These are phyloP conservation scores for Penicillium pulvis DNA, from an alignment of 495 filamentous ascomycete genomes.

Conservation along the genomic window DNA sequence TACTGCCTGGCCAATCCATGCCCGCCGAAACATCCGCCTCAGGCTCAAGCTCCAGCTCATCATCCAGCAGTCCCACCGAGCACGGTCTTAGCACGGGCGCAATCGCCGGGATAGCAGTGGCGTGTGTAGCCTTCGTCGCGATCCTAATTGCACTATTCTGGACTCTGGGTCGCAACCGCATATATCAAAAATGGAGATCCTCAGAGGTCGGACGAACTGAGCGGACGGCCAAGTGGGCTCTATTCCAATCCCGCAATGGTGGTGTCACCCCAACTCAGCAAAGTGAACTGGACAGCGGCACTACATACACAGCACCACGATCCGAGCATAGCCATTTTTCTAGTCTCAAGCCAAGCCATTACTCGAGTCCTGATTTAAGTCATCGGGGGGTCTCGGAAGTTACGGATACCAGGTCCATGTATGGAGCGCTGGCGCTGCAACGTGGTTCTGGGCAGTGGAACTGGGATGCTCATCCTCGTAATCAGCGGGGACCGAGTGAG, in stretches of 20 bases:
- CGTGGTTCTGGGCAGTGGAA: constrained; percentile 25
- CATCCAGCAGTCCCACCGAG: constrained; percentile 1
- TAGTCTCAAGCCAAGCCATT: constrained; percentile 16
- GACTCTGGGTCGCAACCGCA: constrained; percentile 40
- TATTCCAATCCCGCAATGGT: constrained; percentile 18
- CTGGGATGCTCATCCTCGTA: constrained; percentile 26
- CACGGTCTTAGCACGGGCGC: constrained; percentile 34
- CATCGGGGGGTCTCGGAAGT: not conserved
- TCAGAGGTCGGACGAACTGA: constrained; percentile 36
- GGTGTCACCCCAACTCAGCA: constrained; percentile 7
- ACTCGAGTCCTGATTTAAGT: constrained; percentile 16
- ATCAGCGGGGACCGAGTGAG: constrained; percentile 25
- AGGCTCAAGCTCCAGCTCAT: constrained; percentile 12
- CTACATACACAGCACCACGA: constrained; percentile 2
- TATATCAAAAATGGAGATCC: constrained; percentile 41
- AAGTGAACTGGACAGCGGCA: constrained; percentile 21
- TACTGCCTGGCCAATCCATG: constrained; percentile 40
- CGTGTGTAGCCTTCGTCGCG: constrained; percentile 31
- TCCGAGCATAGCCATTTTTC: constrained; percentile 14
- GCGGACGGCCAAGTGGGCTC: constrained; percentile 35
- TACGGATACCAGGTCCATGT: not conserved
- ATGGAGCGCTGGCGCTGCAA: constrained; percentile 4
- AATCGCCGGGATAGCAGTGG: constrained; percentile 44
- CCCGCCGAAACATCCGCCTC: constrained; percentile 36
- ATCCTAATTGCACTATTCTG: constrained; percentile 42